Percentiles rank a stretch among this genome's conserved stretches.
phyloP scores from a whole-genome alignment of 2,329 filamentous ascomycete genomes.

The Pyrenophora seminiperda region DNA sequence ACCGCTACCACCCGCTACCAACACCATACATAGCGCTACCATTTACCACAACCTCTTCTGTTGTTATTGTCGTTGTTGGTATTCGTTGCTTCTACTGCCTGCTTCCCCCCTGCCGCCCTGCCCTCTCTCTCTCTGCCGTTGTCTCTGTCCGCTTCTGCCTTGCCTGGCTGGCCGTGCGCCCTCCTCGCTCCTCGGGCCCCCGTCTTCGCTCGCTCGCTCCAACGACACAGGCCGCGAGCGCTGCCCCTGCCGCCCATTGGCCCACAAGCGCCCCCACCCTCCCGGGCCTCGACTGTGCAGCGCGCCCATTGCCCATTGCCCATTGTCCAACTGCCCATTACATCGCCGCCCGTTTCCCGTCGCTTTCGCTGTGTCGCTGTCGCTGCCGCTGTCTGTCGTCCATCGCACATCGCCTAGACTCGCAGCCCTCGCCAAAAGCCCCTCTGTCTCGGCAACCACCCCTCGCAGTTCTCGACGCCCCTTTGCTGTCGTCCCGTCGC shows the following conservation, averaged over 20 bases:
- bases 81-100: neutral
- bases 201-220: neutral
- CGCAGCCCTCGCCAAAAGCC: constrained; percentile 30
- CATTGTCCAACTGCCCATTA: no score
- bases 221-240: constrained; percentile 15
- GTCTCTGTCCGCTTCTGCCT: neutral
- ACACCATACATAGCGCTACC: neutral
- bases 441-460: constrained; percentile 21
- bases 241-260: constrained; percentile 25
- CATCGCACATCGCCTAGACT: constrained; percentile 19
- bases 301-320: neutral
- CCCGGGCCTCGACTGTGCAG: constrained; percentile 18
- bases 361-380: no score
- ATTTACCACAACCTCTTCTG: neutral
- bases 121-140: neutral
- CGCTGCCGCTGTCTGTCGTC: no score
- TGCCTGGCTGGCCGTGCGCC: neutral
- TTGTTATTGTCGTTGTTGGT: no score
- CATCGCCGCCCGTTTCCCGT: no score
- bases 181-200: neutral
- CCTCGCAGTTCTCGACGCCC: constrained; percentile 37
- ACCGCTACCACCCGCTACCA: neutral
- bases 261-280: constrained; percentile 10
- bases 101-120: no score
- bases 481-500: constrained; percentile 25